These are phyloP conservation scores for Alternaria burnsii DNA, from an alignment of 2,329 filamentous ascomycete species.

Conservation along the genomic window DNA sequence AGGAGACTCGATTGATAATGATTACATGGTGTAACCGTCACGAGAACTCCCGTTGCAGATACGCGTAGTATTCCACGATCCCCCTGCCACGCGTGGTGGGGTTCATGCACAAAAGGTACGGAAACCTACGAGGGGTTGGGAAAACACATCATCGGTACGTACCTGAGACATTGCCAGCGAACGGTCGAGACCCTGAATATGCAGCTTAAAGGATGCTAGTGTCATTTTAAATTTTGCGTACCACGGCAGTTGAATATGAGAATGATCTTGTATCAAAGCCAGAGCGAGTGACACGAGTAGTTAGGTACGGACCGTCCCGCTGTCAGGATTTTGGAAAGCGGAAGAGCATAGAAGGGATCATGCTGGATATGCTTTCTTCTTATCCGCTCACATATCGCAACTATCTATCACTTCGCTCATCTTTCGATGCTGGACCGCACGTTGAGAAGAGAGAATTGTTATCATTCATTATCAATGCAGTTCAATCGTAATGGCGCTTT, in stretches of 20 bases:
- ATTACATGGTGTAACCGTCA: background rate
- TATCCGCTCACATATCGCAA: background rate
- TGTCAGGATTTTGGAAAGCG: background rate
- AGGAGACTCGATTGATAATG: background rate
- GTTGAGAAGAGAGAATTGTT: conserved; percentile 6
- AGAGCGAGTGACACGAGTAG: background rate
- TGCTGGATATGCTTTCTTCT: conserved; percentile 8
- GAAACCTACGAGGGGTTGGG: conserved; percentile 1
- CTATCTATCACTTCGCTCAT: background rate
- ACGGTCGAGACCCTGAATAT: background rate
- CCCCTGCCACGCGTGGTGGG: conserved; percentile 2
- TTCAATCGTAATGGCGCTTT: conserved; percentile 4
- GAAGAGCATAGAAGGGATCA: conserved; percentile 14
- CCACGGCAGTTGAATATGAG: background rate
- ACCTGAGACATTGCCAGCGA: background rate
- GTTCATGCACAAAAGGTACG: conserved; percentile 1
- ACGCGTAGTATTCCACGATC: background rate
- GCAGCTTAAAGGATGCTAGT: background rate
- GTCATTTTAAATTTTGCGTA: background rate
- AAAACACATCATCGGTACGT: background rate
- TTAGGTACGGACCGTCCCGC: conserved; percentile 18
- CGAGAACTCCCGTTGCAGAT: background rate
- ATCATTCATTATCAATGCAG: conserved; percentile 8
- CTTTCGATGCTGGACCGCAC: background rate
- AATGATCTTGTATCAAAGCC: background rate